Evolutionary conservation across 2,329 filamentous ascomycete genomes (phyloP), one percentile per base, ranked within the genome.

Genomic region (Aureobasidium sp.): DNA sequence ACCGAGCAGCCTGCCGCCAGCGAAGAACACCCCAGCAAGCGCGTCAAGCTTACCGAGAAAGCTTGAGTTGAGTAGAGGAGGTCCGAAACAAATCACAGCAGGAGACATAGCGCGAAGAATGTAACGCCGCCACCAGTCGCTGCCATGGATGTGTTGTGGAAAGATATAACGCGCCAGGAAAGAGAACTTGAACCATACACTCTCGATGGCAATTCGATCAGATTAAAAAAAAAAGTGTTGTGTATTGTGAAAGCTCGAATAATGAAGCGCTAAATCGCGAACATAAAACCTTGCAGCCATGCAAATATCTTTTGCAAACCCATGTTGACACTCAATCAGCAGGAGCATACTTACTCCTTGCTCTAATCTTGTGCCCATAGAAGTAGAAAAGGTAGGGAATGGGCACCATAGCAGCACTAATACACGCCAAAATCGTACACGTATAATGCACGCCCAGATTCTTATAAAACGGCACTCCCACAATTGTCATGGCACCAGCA

Each of bases 321-420:
- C 3, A 37, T 6, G 13, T 15, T 5, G 3, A 21, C 16, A 21
- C 11, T 53, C 25, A 63, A 58, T 64, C 63, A 5, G 61, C 58
- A 42, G 63, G 63, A 25, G 67, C 69, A 64, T 67, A 70, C 39
- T 63, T 66, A 49, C 68, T 70, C 55, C 65, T 67, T n/a, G 59
- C 42, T 45, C 74, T 65, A 45, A 76, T 71, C 36, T 63, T 67
- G 34, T 63, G 69, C 15, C 76, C 76, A 61, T 76, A 78, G n/a
- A 69, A 69, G 60, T 75, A 78, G 58, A 78, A 78, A 5, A 78
- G 64, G 61, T 77, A 77, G 0, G 77, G 77, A 36, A 77, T 71
- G 0, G 75, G 74, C 1, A 73, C 69, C 27, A 76, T 63, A 5
- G 70, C 32, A 13, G 64, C 67, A 59, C 68, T 71, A 8, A 75